Base-by-base conservation (phyloP, 768 basidiomycete species). In the Phaeolepiota aurea region DNA sequence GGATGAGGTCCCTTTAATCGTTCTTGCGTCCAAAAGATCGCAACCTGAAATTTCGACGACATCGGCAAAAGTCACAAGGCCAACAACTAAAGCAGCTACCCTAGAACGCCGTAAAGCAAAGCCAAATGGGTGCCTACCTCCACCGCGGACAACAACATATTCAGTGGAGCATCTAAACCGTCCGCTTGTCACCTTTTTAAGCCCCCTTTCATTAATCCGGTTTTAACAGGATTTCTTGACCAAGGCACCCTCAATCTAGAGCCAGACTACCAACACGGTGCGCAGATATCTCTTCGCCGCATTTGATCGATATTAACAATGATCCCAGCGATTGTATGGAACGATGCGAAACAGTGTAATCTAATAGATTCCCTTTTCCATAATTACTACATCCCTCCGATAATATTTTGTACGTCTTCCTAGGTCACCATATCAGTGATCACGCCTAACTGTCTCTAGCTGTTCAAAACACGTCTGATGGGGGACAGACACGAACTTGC, bases 251-350 rank as follows among this genome's bases (percentile, higher is more conserved):
- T 82, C 32, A 68, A 79, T 41, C 61, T 82, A 5, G 65, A 82
- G 44, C 79, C 80, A 0, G 77, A 80, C 44, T 82, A 82, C 52
- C 80, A 83, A 48, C 64, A 80, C 54, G 74, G 79, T 76, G 38
- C 28, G 61, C 39, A 16, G 10, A 12, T 22, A 35, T 10, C 10
- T 33, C 20, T 40, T 44, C 14, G 38, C 40, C 28, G 21, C 30
- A 15, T 19, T 20, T 12, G 2, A 16, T 12, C 13, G 5, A 16
- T 35, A 16, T 35, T 20, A 28, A 28, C 22, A 3, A 31, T 39
- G 13, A 33, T 33, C 41, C 5, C 44, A 82, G 81, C 69, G 38
- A 63, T 83, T 33, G 82, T 84, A 9, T 84, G 82, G 83, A 61
- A 64, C 4, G 76, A 78, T 31, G 43, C 55, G 31, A 82, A 83